These are phyloP conservation scores for Paspalum vaginatum DNA, from an alignment of 176 grass and related monocot genomes.

Conservation along the genomic window DNA sequence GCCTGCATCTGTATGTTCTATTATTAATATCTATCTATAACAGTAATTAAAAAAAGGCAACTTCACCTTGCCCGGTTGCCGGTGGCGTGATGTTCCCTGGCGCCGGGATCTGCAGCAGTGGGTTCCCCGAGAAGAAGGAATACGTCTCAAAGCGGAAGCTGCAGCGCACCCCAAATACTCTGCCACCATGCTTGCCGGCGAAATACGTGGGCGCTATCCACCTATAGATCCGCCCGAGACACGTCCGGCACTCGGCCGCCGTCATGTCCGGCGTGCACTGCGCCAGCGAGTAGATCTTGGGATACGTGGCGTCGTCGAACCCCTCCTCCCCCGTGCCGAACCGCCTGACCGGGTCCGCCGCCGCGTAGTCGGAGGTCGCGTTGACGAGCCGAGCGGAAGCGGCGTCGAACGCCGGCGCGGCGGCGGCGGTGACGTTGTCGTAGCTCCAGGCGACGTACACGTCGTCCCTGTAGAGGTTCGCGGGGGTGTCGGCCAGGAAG, in stretches of 20 bases:
- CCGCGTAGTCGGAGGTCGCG: conserved; percentile 44
- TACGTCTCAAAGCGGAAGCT: conserved; percentile 52
- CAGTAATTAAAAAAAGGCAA: too few relatives aligned
- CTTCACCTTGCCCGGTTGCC: neutral
- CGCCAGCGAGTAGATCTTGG: conserved; percentile 48
- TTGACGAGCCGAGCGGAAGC: conserved; percentile 44
- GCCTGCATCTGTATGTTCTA: too few relatives aligned
- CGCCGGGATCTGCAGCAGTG: conserved; percentile 33
- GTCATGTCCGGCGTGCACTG: conserved; percentile 67
- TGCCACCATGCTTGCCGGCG: conserved; percentile 33
- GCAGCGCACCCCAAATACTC: conserved; percentile 50
- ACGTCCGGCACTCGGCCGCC: conserved; percentile 38
- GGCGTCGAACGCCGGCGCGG: neutral
- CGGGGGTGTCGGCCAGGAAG: conserved; percentile 39
- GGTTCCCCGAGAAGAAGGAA: conserved; percentile 41
- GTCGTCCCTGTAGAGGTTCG: neutral
- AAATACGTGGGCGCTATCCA: conserved; percentile 7
- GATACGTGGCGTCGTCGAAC: neutral
- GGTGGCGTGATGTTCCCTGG: neutral
- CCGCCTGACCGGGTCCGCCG: conserved; percentile 1
- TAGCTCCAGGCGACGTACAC: neutral
- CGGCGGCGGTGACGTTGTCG: conserved; percentile 11
- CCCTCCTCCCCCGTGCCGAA: conserved; percentile 50
- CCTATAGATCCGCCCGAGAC: conserved; percentile 38
- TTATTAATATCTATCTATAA: too few relatives aligned